These are phyloP conservation scores for Plasmodium berghei DNA, from an alignment of 169 alveolate genomes.

Conservation along the genomic window DNA sequence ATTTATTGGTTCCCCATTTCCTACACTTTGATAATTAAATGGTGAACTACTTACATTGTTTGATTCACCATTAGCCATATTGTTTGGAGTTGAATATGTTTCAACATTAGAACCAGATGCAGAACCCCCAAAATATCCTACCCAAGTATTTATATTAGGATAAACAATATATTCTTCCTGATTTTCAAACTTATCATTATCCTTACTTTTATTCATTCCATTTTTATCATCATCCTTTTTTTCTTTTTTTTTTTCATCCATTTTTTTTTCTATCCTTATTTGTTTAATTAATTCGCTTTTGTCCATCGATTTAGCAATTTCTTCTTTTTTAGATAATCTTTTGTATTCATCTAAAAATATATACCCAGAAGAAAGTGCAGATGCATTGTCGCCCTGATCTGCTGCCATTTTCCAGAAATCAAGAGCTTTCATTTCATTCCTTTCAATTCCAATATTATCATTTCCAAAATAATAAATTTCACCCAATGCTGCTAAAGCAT, in stretches of 20 bases:
- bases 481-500: slow-evolving; percentile 86
- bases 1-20: background rate
- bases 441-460: slow-evolving; percentile 81
- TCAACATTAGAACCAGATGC: background rate
- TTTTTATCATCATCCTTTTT: background rate
- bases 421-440: slow-evolving; percentile 86
- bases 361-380: slow-evolving; percentile 89
- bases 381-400: slow-evolving; percentile 89
- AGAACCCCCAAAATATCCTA: background rate
- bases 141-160: background rate
- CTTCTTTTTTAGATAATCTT: slow-evolving; percentile 46
- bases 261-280: slow-evolving; percentile 18
- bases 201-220: background rate
- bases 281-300: slow-evolving; percentile 13
- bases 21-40: background rate
- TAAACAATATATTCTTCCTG: background rate
- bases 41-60: background rate
- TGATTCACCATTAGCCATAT: background rate
- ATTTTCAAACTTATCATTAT: background rate
- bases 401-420: slow-evolving; percentile 90
- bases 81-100: background rate
- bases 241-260: background rate
- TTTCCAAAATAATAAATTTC: slow-evolving; percentile 89
- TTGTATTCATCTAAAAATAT: slow-evolving; percentile 78
- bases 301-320: slow-evolving; percentile 24